Evolutionary conservation across 2,329 filamentous ascomycete genomes (phyloP).

Genomic region (Zarea fungicola): DNA sequence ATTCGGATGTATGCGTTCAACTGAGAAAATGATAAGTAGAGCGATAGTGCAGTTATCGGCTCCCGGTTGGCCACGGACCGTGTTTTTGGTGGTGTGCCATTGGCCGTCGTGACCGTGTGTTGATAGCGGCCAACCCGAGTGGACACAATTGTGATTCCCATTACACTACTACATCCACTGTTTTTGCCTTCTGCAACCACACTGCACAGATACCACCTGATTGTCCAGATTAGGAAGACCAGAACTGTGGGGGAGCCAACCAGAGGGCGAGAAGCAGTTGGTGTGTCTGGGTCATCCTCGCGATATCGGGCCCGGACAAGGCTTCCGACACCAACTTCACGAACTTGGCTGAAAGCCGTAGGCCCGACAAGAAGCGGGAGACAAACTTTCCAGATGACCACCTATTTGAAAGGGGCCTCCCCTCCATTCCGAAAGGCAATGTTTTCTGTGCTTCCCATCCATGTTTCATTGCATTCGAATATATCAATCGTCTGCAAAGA

Average conservation of each 20-base stretch:
- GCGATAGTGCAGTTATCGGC: background rate
- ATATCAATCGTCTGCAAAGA: background rate
- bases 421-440: background rate
- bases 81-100: background rate
- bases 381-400: constrained; percentile 9
- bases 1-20: too few relatives aligned
- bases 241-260: constrained; percentile 3
- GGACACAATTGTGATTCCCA: background rate
- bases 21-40: background rate
- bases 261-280: background rate
- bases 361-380: constrained; percentile 2
- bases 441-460: background rate
- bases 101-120: constrained; percentile 35
- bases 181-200: background rate
- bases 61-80: background rate
- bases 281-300: background rate
- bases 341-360: background rate
- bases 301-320: constrained; percentile 12
- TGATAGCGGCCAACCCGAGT: constrained; percentile 42
- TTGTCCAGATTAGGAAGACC: constrained; percentile 9
- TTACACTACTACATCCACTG: constrained; percentile 8
- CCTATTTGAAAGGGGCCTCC: constrained; percentile 11
- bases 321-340: constrained; percentile 8
- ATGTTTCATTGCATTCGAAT: background rate
- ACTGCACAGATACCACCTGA: constrained; percentile 3